Evolutionary conservation across 345 rosid species (phyloP).

Genomic region (Melaleuca quinquenervia): DNA sequence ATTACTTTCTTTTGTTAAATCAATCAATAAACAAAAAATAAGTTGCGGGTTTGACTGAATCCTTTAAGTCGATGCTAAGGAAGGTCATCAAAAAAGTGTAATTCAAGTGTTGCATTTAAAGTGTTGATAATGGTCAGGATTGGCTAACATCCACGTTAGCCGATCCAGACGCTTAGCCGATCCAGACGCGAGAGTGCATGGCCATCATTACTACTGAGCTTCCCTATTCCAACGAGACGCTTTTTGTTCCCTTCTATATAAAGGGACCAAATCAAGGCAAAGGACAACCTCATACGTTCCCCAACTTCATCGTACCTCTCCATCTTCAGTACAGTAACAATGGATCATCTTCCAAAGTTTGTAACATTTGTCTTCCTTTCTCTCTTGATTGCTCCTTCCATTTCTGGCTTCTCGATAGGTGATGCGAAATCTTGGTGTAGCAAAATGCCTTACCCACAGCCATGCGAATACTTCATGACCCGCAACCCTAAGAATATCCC

Average conservation of each 20-base stretch:
- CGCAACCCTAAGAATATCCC: neutral
- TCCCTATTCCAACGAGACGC: neutral
- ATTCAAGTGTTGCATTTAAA: neutral
- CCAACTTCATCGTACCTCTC: neutral
- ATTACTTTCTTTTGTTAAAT: neutral
- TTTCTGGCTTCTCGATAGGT: slow-evolving; percentile 21
- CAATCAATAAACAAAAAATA: neutral
- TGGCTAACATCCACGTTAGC: too few species aligned
- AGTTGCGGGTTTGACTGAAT: neutral
- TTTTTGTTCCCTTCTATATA: slow-evolving; percentile 3
- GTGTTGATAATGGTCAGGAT: too few species aligned
- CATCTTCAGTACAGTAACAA: neutral
- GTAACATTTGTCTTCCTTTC: slow-evolving; percentile 11
- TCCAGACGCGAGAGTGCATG: too few species aligned
- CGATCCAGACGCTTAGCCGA: too few species aligned
- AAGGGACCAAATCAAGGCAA: neutral
- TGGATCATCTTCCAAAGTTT: slow-evolving; percentile 24
- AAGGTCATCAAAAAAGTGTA: neutral
- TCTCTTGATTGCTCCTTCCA: slow-evolving; percentile 14
- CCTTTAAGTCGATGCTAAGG: neutral
- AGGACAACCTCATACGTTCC: neutral
- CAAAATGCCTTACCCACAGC: slow-evolving; percentile 21
- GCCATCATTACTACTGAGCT: neutral
- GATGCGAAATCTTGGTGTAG: slow-evolving; percentile 19
- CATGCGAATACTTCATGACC: slow-evolving; percentile 23